Conservation (phyloP, 2,329 filamentous ascomycete species). For the Fragosphaeria purpurea region DNA sequence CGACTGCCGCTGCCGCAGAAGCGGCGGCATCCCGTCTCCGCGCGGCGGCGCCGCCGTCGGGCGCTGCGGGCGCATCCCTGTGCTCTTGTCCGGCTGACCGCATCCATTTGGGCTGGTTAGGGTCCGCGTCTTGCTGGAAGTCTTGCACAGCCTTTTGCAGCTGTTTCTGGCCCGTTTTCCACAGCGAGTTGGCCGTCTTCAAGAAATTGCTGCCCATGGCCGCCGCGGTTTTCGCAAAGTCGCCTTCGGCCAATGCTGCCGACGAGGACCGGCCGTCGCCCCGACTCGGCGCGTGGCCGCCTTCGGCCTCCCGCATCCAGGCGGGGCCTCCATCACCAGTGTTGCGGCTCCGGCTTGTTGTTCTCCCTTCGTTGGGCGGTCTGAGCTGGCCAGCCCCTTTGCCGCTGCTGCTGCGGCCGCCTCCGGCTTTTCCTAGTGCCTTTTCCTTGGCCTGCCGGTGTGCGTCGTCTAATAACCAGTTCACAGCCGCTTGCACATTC, state of each 20-base stretch:
- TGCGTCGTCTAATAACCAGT: conserved; percentile 84
- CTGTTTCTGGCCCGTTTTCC: conserved; percentile 91
- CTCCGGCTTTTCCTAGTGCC: conserved; percentile 30
- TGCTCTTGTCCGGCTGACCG: conserved; percentile 52
- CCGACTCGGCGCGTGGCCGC: conserved; percentile 28
- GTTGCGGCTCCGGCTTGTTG: conserved; percentile 9
- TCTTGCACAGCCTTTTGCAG: conserved; percentile 88
- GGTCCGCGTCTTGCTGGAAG: conserved; percentile 64
- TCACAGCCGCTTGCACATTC: conserved; percentile 77
- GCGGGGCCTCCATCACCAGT: conserved; percentile 36
- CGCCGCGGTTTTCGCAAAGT: conserved; percentile 71
- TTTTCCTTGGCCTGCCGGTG: conserved; percentile 75
- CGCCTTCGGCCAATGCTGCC: conserved; percentile 44
- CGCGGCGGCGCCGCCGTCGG: neutral
- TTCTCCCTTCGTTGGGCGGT: too few relatives aligned
- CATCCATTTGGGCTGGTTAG: conserved; percentile 92
- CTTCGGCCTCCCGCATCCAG: conserved; percentile 51
- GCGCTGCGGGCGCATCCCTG: conserved; percentile 13
- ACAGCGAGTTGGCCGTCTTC: conserved; percentile 89
- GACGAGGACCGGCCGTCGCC: conserved; percentile 40
- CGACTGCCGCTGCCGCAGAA: neutral
- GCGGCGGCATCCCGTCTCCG: neutral
- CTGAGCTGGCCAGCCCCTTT: too few relatives aligned
- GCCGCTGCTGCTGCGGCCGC: neutral
- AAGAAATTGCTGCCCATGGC: conserved; percentile 75